Conservation (phyloP, 495 filamentous ascomycete species). For the Podospora sp. region DNA sequence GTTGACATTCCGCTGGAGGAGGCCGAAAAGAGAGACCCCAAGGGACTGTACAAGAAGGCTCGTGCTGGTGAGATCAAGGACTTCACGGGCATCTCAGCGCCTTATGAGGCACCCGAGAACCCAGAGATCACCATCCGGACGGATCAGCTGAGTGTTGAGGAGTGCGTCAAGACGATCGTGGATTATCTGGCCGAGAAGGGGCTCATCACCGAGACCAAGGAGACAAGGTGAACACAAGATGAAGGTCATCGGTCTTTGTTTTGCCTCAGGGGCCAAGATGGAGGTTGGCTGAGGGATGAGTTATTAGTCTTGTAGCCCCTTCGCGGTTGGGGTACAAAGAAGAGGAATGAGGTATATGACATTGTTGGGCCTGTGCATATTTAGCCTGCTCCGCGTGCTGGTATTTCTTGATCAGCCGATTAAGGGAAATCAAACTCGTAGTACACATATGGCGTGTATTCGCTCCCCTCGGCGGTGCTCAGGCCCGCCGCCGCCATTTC, state of each 20-base stretch:
- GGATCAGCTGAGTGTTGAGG: conserved; percentile 74
- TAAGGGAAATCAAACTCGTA: conserved; percentile 84
- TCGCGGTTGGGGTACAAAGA: not conserved
- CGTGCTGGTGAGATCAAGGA: conserved; percentile 91
- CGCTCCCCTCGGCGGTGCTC: conserved; percentile 65
- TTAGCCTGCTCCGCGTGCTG: not conserved
- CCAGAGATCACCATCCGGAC: conserved; percentile 86
- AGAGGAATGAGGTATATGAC: not conserved
- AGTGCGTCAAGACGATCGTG: conserved; percentile 82
- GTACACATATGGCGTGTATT: conserved; percentile 95
- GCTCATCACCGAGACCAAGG: conserved; percentile 41
- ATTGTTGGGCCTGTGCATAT: not conserved
- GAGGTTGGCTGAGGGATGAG: conserved; percentile 3
- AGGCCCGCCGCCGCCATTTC: conserved; percentile 75
- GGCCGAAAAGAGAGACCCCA: conserved; percentile 94
- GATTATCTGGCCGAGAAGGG: conserved; percentile 67
- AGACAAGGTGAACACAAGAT: conserved; percentile 30
- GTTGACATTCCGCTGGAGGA: conserved; percentile 85
- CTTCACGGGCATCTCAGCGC: conserved; percentile 91
- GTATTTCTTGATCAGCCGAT: not conserved
- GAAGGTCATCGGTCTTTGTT: not conserved
- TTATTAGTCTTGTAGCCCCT: not conserved
- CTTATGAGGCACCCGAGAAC: conserved; percentile 86
- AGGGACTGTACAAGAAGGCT: conserved; percentile 97
- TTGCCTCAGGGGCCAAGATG: not conserved